Evolutionary conservation across 768 basidiomycete genomes (phyloP).

Genomic region (Leccinum pellstonianum): DNA sequence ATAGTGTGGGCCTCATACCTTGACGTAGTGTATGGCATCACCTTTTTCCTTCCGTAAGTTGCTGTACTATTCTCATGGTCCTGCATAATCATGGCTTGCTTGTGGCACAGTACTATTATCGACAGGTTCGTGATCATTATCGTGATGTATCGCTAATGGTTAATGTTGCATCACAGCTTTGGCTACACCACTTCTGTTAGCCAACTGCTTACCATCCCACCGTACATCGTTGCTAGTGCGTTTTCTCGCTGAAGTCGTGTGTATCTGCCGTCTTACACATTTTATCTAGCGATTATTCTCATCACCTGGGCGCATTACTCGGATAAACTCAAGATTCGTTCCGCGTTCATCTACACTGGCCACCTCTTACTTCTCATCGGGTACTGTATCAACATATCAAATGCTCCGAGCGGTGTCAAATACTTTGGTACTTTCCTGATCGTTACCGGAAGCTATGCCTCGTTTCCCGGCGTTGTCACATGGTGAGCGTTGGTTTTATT

Average conservation of each 20-base stretch:
- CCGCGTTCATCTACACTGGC: constrained; percentile 56
- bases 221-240: constrained; percentile 63
- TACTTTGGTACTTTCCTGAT: constrained; percentile 74
- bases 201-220: constrained; percentile 67
- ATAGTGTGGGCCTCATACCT: neutral
- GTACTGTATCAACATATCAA: constrained; percentile 62
- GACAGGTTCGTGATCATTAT: neutral
- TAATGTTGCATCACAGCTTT: constrained; percentile 40
- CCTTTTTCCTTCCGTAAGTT: constrained; percentile 67
- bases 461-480: constrained; percentile 57
- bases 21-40: constrained; percentile 61
- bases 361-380: constrained; percentile 54
- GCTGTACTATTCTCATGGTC: neutral
- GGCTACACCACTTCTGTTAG: constrained; percentile 56
- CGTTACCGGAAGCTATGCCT: constrained; percentile 56
- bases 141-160: neutral
- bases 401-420: constrained; percentile 51
- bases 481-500: constrained; percentile 44
- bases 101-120: neutral
- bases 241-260: neutral
- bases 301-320: constrained; percentile 55
- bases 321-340: constrained; percentile 55
- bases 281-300: constrained; percentile 46
- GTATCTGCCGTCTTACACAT: neutral
- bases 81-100: neutral